Evolutionary conservation across 345 rosid genomes (phyloP).

Genomic region (Eucalyptus cloeziana): DNA sequence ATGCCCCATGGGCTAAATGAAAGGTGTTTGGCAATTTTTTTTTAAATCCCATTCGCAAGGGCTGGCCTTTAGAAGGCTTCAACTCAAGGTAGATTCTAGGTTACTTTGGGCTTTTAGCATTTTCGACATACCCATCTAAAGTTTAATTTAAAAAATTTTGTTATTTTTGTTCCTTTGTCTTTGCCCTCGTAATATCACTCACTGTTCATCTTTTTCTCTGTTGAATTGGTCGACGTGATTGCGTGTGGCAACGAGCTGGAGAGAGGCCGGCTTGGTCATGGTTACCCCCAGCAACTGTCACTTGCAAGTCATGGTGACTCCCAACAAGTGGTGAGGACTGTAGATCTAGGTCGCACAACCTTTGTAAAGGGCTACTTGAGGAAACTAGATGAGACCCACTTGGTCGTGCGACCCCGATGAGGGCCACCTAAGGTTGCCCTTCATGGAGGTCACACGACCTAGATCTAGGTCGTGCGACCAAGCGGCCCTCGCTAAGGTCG

Average conservation of each 20-base stretch:
- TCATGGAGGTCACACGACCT: no score
- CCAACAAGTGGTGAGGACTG: accelerated
- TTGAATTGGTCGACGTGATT: no score
- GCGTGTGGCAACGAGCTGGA: accelerated
- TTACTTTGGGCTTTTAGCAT: accelerated
- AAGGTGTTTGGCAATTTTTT: accelerated
- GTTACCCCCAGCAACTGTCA: accelerated
- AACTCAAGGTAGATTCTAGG: no score
- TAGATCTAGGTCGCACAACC: accelerated
- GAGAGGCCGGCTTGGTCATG: accelerated
- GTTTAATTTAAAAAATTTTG: no score
- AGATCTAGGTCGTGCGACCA: accelerated
- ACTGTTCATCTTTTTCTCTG: accelerated
- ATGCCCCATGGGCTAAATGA: accelerated
- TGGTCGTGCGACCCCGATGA: accelerated
- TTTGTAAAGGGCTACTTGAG: accelerated
- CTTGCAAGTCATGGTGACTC: accelerated
- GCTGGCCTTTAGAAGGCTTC: no score
- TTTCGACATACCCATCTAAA: accelerated
- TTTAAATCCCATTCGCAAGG: accelerated
- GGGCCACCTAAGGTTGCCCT: accelerated
- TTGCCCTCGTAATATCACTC: no score
- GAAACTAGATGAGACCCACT: accelerated
- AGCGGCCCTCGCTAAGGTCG: accelerated
- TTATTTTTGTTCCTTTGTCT: accelerated